A percentile compares a stretch with the other conserved stretches of the same genome.
These are phyloP conservation scores for Eucalyptus polybractea DNA, from an alignment of 345 rosid species.

Conservation along the genomic window DNA sequence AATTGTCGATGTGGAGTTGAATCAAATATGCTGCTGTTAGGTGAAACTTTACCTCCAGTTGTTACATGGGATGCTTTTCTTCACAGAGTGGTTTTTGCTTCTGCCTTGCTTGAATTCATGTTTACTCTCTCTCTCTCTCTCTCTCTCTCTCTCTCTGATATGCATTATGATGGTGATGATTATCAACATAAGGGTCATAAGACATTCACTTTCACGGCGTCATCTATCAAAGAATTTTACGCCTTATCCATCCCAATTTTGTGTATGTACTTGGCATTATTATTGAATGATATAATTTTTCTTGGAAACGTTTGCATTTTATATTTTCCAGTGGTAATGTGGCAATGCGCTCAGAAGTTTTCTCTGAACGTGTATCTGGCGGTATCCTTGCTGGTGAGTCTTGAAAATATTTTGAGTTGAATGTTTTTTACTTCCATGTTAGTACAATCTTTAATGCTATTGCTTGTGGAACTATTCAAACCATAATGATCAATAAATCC, in stretches of 20 bases:
- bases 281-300: not conserved
- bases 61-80: not conserved
- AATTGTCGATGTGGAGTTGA: not conserved
- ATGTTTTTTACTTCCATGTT: not conserved
- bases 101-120: not conserved
- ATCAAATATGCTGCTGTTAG: not conserved
- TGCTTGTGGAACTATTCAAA: not conserved
- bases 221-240: not conserved
- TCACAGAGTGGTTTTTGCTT: not conserved
- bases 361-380: constrained; percentile 54
- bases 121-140: not conserved
- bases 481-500: constrained; percentile 8
- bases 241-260: not conserved
- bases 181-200: not conserved
- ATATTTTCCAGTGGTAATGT: constrained; percentile 65
- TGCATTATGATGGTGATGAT: not conserved
- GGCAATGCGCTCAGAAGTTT: constrained; percentile 38
- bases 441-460: not conserved
- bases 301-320: not conserved
- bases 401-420: not conserved
- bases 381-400: constrained; percentile 94
- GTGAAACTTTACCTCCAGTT: not conserved
- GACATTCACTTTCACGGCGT: not conserved
- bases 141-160: not conserved
- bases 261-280: not conserved